Evolutionary conservation across 2,329 filamentous ascomycete genomes (phyloP).

Genomic region (Grosmannia clavigera): DNA sequence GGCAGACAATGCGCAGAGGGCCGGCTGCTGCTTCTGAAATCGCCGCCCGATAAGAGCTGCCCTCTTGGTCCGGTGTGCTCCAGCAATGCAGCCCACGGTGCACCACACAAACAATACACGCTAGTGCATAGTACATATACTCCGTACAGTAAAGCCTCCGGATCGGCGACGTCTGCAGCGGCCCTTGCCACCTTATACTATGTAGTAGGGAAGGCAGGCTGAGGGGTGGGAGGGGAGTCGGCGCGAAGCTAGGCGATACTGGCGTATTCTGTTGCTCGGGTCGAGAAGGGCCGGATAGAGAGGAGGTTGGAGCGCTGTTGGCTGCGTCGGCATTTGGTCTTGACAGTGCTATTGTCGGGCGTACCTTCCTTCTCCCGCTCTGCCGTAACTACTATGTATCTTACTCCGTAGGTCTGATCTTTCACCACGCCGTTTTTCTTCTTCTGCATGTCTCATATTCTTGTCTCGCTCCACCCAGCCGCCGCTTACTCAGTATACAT

Average conservation of each 20-base stretch:
- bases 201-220: not conserved
- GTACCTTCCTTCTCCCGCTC: not conserved
- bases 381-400: no score
- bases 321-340: not conserved
- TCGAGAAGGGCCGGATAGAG: not conserved
- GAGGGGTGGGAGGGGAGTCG: not conserved
- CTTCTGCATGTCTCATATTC: not conserved
- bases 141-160: not conserved
- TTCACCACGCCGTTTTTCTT: not conserved
- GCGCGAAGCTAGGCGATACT: not conserved
- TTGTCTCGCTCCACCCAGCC: not conserved
- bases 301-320: not conserved
- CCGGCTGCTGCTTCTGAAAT: not conserved
- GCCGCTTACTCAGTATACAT: not conserved
- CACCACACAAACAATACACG: not conserved
- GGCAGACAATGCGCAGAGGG: not conserved
- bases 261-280: not conserved
- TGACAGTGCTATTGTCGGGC: not conserved
- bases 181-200: not conserved
- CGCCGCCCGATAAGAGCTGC: not conserved
- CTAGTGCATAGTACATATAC: not conserved
- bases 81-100: not conserved
- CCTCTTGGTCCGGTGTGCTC: not conserved
- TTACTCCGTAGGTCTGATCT: not conserved
- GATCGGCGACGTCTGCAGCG: slow-evolving; percentile 3